These are phyloP conservation scores for Vitis hybrid DNA, from an alignment of 177 flowering plant species.

Conservation along the genomic window DNA sequence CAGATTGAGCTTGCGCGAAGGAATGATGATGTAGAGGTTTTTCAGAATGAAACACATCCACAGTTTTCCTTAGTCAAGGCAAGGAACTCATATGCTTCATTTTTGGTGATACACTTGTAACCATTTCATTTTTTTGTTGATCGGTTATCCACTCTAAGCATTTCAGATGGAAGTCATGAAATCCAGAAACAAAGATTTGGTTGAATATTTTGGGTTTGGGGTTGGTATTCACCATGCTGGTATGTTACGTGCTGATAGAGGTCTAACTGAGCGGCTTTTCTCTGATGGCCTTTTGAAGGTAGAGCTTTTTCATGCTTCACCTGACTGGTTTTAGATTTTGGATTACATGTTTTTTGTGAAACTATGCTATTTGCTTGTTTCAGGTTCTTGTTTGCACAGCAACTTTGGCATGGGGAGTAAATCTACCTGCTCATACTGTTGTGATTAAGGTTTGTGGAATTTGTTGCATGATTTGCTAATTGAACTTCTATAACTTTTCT, in stretches of 20 bases:
- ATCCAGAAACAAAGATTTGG: conserved; percentile 88
- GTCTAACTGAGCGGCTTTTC: conserved; percentile 90
- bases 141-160: conserved; percentile 4
- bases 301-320: background rate
- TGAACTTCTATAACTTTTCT: conserved; percentile 1
- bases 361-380: conserved; percentile 10
- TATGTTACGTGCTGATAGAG: conserved; percentile 94
- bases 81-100: conserved; percentile 12
- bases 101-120: conserved; percentile 1
- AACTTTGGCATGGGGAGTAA: conserved; percentile 99
- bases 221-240: conserved; percentile 99
- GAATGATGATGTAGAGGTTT: conserved; percentile 55
- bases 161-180: conserved; percentile 85
- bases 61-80: conserved; percentile 68
- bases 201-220: conserved; percentile 74
- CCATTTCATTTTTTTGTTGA: background rate
- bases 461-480: background rate
- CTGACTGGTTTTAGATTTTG: conserved; percentile 4
- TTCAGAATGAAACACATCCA: conserved; percentile 69
- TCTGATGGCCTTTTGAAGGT: conserved; percentile 92
- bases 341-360: background rate
- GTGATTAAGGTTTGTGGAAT: conserved; percentile 78
- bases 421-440: conserved; percentile 98
- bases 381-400: conserved; percentile 99
- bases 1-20: conserved; percentile 77